A percentile compares a stretch with the other conserved stretches of the same genome.
These are phyloP conservation scores for Tulasnella sp. DNA, from an alignment of 768 basidiomycete genomes.

Conservation along the genomic window DNA sequence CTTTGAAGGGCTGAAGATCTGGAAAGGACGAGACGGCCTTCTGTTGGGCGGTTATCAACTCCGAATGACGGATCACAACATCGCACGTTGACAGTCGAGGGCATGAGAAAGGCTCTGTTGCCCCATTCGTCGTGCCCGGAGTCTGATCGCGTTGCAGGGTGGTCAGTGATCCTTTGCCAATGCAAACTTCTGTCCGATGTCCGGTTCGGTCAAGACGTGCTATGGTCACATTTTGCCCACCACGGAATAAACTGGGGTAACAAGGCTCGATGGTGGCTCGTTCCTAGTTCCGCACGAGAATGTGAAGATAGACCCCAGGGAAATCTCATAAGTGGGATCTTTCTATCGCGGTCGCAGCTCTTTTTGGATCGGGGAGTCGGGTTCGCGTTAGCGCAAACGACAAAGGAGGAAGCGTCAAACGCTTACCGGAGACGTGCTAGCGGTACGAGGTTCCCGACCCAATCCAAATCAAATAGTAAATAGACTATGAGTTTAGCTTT, in stretches of 20 bases:
- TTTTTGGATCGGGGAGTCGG: not conserved
- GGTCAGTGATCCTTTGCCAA: not conserved
- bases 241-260: not conserved
- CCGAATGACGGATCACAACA: not conserved
- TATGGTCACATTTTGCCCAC: not conserved
- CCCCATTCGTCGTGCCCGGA: not conserved
- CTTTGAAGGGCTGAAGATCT: not conserved
- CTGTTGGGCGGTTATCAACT: not conserved
- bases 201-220: not conserved
- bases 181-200: not conserved
- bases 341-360: not conserved
- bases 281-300: not conserved
- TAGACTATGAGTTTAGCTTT: not conserved
- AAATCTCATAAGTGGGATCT: not conserved
- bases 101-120: not conserved
- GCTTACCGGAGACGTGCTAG: not conserved
- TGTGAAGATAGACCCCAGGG: conserved; percentile 1
- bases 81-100: not conserved
- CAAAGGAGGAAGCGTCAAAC: not conserved
- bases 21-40: not conserved
- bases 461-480: not conserved
- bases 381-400: not conserved
- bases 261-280: conserved; percentile 6
- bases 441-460: not conserved
- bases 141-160: not conserved